Conservation (phyloP, 164 flowering plant species). For the Aristolochia contorta region DNA sequence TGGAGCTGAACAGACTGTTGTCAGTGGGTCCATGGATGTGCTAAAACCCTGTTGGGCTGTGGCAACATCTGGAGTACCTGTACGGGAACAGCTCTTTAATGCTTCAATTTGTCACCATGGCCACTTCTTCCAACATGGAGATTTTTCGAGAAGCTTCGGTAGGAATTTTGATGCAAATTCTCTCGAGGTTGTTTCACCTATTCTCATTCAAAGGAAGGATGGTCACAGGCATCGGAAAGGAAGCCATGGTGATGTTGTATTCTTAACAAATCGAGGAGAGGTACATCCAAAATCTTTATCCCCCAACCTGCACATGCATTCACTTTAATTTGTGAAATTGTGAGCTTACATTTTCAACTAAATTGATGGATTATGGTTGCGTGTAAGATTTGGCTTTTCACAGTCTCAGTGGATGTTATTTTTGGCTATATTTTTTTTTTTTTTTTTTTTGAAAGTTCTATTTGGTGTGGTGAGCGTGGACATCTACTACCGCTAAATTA, state of each 20-base stretch:
- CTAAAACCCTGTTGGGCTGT: slow-evolving; percentile 96
- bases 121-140: slow-evolving; percentile 75
- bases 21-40: slow-evolving; percentile 97
- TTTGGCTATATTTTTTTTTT: too few species aligned
- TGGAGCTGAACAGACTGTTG: slow-evolving; percentile 89
- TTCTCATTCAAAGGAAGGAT: slow-evolving; percentile 71
- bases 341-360: too few species aligned
- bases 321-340: too few species aligned
- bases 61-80: slow-evolving; percentile 96
- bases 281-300: slow-evolving; percentile 24
- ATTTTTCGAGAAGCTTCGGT: slow-evolving; percentile 53
- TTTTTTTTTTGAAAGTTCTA: too few species aligned
- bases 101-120: slow-evolving; percentile 84
- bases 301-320: too few species aligned
- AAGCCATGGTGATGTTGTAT: slow-evolving; percentile 94
- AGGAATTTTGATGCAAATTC: slow-evolving; percentile 44
- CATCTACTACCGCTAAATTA: too few species aligned
- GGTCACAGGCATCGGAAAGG: slow-evolving; percentile 88
- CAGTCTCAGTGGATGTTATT: too few species aligned
- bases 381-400: too few species aligned
- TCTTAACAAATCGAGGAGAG: slow-evolving; percentile 95
- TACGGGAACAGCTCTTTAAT: slow-evolving; percentile 91
- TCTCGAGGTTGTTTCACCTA: slow-evolving; percentile 88
- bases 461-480: too few species aligned
- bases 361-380: too few species aligned